Evolutionary conservation across 2,329 filamentous ascomycete genomes (phyloP), one percentile per base, ranked within the genome.

Genomic region (Trichophyton rubrum): DNA sequence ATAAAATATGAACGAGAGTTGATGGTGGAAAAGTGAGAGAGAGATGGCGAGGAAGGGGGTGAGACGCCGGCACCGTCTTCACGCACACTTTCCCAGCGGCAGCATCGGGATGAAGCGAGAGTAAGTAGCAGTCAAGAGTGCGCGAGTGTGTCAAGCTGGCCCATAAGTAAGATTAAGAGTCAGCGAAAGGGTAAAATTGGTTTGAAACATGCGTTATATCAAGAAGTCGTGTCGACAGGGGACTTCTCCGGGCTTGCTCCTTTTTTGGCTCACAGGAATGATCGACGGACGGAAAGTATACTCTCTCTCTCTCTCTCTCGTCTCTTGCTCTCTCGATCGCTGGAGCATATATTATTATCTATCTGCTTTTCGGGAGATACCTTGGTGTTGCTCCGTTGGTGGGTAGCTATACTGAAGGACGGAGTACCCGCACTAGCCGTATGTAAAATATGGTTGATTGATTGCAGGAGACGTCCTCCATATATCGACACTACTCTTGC

Each of bases 131-230:
- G 27, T 33, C 17, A 33, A 27, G 49, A 33, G 27, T 8, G 22
- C 13, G 22, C 49, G 49, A 24, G 49, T 53, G 49, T 53, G n/a
- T 53, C 49, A 53, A 53, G 15, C 49, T 22, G 49, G 49, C 27
- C 13, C 27, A 27, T 33, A 38, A 40, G 17, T 24, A 41, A 38
- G 20, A 57, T 38, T 38, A 57, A 22, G 11, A 57, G 17, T 24
- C 13, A 57, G 40, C 15, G 3, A 22, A 56, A 57, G 30, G 27
- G 30, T 38, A 22, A 57, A 22, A 57, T 57, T 57, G 55, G 33
- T 57, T 57, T 57, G 55, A 57, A 57, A 57, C 55, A 57, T 57
- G 55, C 55, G 33, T 38, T 57, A 56, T 30, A 53, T 38, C 49
- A 27, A 53, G 49, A 30, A 24, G n/a, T 43, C 22, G 6, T 22